A percentile compares a stretch with the other conserved stretches of the same genome.
Evolutionary conservation across 768 basidiomycete genomes (phyloP).

Genomic region (Leccinum rimulosum): DNA sequence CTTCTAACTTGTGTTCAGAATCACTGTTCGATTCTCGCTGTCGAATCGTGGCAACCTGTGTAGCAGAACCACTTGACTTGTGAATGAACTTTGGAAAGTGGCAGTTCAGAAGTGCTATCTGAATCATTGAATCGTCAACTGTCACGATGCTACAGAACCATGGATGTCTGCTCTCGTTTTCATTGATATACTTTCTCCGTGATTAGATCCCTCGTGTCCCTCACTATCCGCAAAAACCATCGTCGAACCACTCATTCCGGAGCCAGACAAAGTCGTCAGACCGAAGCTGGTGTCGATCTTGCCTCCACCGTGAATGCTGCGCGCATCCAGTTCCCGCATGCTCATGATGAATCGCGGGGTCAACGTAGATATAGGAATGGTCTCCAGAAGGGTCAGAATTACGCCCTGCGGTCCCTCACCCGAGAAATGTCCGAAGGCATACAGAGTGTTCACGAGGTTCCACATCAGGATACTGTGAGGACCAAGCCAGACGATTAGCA

Average conservation of each 20-base stretch:
- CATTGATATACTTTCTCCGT: not conserved
- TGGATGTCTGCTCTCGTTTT: not conserved
- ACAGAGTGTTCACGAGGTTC: not conserved
- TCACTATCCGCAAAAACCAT: not conserved
- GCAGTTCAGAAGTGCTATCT: too few relatives aligned
- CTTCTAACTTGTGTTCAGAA: too few relatives aligned
- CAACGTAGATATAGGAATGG: not conserved
- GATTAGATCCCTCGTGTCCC: not conserved
- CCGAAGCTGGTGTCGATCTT: not conserved
- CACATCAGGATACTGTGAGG: not conserved
- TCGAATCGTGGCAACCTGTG: too few relatives aligned
- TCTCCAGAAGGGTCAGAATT: not conserved
- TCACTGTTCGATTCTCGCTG: too few relatives aligned
- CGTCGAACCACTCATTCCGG: not conserved
- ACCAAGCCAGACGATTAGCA: not conserved
- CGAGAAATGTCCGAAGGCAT: not conserved
- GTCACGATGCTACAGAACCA: not conserved
- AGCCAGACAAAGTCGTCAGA: not conserved
- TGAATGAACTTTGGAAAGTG: too few relatives aligned
- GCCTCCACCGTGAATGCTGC: not conserved
- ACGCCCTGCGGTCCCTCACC: not conserved
- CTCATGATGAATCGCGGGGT: not conserved
- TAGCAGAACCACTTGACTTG: too few relatives aligned
- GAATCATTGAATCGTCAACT: not conserved
- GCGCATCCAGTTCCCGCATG: not conserved